Conservation (phyloP, 1,284 basidiomycete species). For the Malassezia furfur region DNA sequence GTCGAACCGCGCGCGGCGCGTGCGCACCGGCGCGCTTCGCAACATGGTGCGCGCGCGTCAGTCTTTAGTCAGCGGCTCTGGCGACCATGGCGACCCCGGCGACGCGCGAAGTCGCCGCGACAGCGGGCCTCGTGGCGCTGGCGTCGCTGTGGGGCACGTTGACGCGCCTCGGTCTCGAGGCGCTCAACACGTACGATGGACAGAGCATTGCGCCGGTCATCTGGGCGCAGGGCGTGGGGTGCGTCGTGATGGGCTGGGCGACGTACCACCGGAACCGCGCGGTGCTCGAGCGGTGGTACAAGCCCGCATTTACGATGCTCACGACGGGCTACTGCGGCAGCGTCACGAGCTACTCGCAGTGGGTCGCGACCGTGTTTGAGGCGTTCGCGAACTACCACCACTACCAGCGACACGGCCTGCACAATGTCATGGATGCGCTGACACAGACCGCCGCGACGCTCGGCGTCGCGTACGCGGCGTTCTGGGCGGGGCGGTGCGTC, state of each 20-base stretch:
- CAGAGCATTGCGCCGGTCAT: constrained; percentile 69
- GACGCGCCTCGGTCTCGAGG: constrained; percentile 47
- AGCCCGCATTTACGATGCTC: constrained; percentile 68
- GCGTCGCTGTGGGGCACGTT: constrained; percentile 49
- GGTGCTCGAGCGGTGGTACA: constrained; percentile 29
- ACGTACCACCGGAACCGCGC: constrained; percentile 20
- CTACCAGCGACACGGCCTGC: constrained; percentile 60
- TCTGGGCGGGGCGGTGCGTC: constrained; percentile 25
- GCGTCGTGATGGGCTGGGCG: constrained; percentile 66
- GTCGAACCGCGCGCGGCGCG: constrained; percentile 1
- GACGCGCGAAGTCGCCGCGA: constrained; percentile 11
- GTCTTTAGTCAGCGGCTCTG: not conserved
- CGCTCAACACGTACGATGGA: constrained; percentile 59
- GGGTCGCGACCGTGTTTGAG: constrained; percentile 79
- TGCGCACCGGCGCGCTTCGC: constrained; percentile 4
- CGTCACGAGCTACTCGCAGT: constrained; percentile 88
- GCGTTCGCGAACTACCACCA: constrained; percentile 68
- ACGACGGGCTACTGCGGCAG: constrained; percentile 94
- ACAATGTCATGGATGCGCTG: constrained; percentile 55
- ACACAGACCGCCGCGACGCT: constrained; percentile 38
- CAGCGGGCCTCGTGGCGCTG: constrained; percentile 41
- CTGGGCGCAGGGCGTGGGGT: constrained; percentile 80
- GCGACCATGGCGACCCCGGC: no score
- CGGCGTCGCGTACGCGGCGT: constrained; percentile 26
- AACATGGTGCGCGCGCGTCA: not conserved